Conservation (phyloP, 495 filamentous ascomycete species). For the Venustampulla echinocandica region DNA sequence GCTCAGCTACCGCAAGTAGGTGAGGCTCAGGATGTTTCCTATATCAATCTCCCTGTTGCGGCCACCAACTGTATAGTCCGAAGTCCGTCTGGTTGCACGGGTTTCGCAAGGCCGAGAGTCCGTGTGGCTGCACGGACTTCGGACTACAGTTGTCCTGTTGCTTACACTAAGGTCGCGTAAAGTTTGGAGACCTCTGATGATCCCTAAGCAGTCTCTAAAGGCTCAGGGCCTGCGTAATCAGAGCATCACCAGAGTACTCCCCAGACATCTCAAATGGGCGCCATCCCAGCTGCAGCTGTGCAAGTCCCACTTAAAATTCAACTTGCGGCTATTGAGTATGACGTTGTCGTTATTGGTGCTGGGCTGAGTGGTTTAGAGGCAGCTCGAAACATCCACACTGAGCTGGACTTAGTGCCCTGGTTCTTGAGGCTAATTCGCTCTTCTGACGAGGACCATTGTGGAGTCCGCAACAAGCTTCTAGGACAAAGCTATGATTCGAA, state of each 20-base stretch:
- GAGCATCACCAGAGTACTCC: too few species aligned
- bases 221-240: neutral
- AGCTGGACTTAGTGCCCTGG: too few species aligned
- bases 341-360: too few species aligned
- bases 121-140: neutral
- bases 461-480: neutral
- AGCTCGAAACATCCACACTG: too few species aligned
- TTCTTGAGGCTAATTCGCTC: too few species aligned
- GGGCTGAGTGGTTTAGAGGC: too few species aligned
- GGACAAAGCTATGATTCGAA: neutral
- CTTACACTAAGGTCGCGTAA: neutral
- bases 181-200: neutral
- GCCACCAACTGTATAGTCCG: constrained; percentile 10
- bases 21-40: constrained; percentile 11
- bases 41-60: constrained; percentile 11
- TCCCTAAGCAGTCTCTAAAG: too few species aligned
- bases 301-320: too few species aligned
- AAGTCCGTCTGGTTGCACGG: constrained; percentile 10
- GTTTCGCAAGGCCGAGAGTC: constrained; percentile 8
- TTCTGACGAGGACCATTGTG: neutral
- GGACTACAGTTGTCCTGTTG: neutral
- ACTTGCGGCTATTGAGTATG: too few species aligned
- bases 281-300: too few species aligned
- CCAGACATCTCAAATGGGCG: too few species aligned
- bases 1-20: constrained; percentile 15